These are phyloP conservation scores for Mrakiaceae sp. DNA, from an alignment of 1,284 basidiomycete genomes.

Conservation along the genomic window DNA sequence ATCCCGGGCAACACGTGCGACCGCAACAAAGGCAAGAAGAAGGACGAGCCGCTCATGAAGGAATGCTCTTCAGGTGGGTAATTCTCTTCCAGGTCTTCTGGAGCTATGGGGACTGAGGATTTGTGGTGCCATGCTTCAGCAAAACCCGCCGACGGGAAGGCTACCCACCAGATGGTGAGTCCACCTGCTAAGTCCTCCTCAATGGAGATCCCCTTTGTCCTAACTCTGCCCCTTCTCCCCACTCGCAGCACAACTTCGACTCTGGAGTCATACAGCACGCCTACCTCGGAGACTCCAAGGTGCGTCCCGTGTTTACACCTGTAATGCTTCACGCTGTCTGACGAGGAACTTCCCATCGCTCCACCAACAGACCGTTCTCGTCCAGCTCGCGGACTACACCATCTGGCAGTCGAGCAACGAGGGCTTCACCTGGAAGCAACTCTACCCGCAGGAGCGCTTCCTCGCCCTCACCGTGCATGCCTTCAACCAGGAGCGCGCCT, in stretches of 20 bases:
- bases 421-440: slow-evolving; percentile 77
- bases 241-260: slow-evolving; percentile 55
- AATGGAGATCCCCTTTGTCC: background rate
- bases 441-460: slow-evolving; percentile 52
- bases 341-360: slow-evolving; percentile 26
- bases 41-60: slow-evolving; percentile 62
- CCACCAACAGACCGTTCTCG: slow-evolving; percentile 57
- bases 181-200: background rate
- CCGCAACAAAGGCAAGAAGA: slow-evolving; percentile 42
- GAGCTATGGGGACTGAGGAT: background rate
- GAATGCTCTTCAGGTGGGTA: slow-evolving; percentile 55
- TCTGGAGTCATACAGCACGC: slow-evolving; percentile 59
- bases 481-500: slow-evolving; percentile 68
- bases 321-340: background rate
- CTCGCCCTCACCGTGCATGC: slow-evolving; percentile 77
- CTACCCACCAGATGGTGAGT: slow-evolving; percentile 55
- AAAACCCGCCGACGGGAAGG: slow-evolving; percentile 58
- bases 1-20: slow-evolving; percentile 89
- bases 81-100: background rate
- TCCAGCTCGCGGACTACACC: slow-evolving; percentile 61
- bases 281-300: slow-evolving; percentile 70
- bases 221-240: background rate
- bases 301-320: slow-evolving; percentile 27
- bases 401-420: slow-evolving; percentile 93
- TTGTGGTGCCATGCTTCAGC: slow-evolving; percentile 35